Percentiles rank a stretch among this genome's conserved stretches.
phyloP scores from a whole-genome alignment of 805 yeast genomes.

The Suhomyces sp. region DNA sequence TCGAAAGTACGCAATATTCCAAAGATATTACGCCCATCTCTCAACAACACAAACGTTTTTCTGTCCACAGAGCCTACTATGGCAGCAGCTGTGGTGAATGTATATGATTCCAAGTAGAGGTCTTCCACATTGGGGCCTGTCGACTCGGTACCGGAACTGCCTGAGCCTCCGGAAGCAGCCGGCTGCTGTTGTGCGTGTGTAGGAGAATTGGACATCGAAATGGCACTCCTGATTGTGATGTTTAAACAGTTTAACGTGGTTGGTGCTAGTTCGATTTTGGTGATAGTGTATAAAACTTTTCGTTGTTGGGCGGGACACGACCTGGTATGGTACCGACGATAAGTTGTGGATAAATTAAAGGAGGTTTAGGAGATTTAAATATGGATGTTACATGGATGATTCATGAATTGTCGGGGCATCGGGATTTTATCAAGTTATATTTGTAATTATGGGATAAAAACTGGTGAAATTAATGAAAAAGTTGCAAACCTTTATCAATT shows the following conservation, averaged over 20 bases:
- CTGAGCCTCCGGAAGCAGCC: constrained; percentile 2
- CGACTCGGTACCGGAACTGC: constrained; percentile 5
- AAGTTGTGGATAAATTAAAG: not conserved
- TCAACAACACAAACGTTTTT: constrained; percentile 76
- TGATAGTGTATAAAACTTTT: constrained; percentile 3
- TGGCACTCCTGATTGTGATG: no score
- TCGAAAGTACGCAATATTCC: constrained; percentile 95
- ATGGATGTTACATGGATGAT: no score
- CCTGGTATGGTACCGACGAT: not conserved
- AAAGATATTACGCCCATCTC: constrained; percentile 85
- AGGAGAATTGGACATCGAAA: constrained; percentile 1
- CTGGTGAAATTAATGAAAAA: no score
- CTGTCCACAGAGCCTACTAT: constrained; percentile 83
- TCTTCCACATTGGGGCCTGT: constrained; percentile 45
- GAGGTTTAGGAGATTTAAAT: no score
- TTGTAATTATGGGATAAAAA: no score
- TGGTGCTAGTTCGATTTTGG: not conserved
- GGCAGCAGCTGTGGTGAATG: constrained; percentile 89
- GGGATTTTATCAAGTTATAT: no score
- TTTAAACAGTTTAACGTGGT: no score
- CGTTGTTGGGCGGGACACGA: constrained; percentile 5
- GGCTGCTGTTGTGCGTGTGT: constrained; percentile 5
- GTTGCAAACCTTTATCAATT: no score
- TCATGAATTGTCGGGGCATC: no score
- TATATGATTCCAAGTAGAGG: constrained; percentile 72